Base-by-base conservation (phyloP, 2,329 filamentous ascomycete genomes). In the Ceratocystis papillata region DNA sequence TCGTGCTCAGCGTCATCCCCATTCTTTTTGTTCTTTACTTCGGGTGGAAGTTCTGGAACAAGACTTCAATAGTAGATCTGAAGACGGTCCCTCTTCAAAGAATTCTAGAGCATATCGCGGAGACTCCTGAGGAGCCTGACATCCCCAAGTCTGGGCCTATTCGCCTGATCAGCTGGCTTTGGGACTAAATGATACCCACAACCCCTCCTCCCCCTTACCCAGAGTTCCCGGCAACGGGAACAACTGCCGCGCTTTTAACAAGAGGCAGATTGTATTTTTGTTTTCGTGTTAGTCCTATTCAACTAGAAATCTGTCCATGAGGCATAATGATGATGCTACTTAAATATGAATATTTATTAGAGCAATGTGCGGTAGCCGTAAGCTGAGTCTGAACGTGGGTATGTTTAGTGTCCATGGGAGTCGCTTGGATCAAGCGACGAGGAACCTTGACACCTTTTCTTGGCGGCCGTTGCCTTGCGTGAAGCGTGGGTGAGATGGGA, bases 1-100 rank as follows among this genome's bases (percentile, higher is more conserved):
- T 48, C 3, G 33, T 37, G 33, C 15, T 28, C 63, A 84, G 83
- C 64, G 82, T 85, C 67, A 84, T 86, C 41, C 81, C 83, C 0
- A 77, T 87, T 7, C 82, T 87, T 0, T 69, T 81, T 0, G 72
- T 71, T 7, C 80, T 82, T 7, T 89, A 81, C 70, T 69, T 80
- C 12, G 79, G 83, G 59, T 89, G 86, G 83, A 89, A 90, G 73
- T 73, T 85, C 45, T 75, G 81, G 71, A 87, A 87, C 72, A 80
- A 82, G 69, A 87, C 86, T 0, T 81, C 80, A 65, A 71, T 83
- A 8, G 75, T 82, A 6, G 72, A 78, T 0, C 73, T 86, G 3
- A 73, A 77, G 10, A 76, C 79, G 3, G 79, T 86, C 46, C 80
- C 82, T 0, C 73, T 86, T 0, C 72, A 74, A 1, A 78, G 79